phyloP scores from a whole-genome alignment of 495 filamentous ascomycete species.

The Aspergillus cavernicola region DNA sequence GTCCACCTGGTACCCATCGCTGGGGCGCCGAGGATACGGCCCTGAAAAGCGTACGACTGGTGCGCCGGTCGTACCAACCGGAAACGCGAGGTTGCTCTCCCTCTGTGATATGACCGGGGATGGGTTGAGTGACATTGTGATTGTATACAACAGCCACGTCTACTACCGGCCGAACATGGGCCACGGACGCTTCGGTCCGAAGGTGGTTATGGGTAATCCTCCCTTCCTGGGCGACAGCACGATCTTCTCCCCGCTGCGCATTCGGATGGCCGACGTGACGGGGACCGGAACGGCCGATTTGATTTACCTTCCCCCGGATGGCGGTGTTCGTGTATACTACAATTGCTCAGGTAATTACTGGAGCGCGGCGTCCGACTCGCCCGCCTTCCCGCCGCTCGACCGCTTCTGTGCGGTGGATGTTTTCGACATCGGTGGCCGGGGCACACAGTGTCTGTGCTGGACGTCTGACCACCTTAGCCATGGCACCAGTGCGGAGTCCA shows the following conservation, averaged over 20 bases:
- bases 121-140: neutral
- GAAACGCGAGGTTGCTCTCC: neutral
- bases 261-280: neutral
- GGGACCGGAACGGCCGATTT: neutral
- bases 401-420: neutral
- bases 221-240: neutral
- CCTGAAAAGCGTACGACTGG: neutral
- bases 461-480: neutral
- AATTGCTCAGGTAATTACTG: neutral
- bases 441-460: neutral
- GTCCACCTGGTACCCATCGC: neutral
- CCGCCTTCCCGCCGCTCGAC: neutral
- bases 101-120: constrained; percentile 3
- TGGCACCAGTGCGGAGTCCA: too few species aligned
- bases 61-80: neutral
- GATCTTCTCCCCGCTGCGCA: neutral
- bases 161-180: constrained; percentile 3
- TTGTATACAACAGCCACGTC: neutral
- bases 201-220: neutral
- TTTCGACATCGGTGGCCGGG: neutral
- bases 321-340: neutral
- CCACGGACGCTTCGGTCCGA: neutral
- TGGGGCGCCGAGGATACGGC: neutral
- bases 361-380: neutral
- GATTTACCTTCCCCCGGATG: neutral